A percentile compares a stretch with the other conserved stretches of the same genome.
These are phyloP conservation scores for Dendrobium officinale DNA, from an alignment of 106 monocot genomes.

Conservation along the genomic window DNA sequence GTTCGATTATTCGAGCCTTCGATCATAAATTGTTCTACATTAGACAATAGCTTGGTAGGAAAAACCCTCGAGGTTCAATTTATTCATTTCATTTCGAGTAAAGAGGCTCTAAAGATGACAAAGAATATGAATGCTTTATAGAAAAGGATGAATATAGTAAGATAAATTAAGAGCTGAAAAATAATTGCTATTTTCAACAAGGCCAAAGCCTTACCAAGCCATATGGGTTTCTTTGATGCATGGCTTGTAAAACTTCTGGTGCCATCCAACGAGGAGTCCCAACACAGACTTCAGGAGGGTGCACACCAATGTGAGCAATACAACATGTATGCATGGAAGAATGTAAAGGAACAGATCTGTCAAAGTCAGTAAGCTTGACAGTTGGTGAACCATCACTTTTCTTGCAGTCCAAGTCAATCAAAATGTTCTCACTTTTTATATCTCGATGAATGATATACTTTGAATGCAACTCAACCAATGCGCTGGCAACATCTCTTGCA, in stretches of 20 bases:
- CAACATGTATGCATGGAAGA: slow-evolving; percentile 76
- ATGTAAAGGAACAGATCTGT: slow-evolving; percentile 77
- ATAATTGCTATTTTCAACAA: background rate
- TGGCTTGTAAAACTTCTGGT: slow-evolving; percentile 76
- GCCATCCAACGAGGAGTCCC: slow-evolving; percentile 99
- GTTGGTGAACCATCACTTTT: slow-evolving; percentile 54
- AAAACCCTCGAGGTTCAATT: background rate
- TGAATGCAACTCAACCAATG: slow-evolving; percentile 77
- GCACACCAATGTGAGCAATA: slow-evolving; percentile 76
- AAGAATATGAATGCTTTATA: background rate
- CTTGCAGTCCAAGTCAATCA: slow-evolving; percentile 66
- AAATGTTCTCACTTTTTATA: slow-evolving; percentile 91
- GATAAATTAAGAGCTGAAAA: background rate
- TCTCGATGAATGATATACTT: slow-evolving; percentile 94
- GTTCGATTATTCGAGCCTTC: too few species aligned
- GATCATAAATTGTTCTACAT: too few species aligned
- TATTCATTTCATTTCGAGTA: background rate
- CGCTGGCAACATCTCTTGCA: slow-evolving; percentile 75
- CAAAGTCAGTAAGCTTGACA: slow-evolving; percentile 94
- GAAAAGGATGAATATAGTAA: background rate
- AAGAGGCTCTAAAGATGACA: background rate
- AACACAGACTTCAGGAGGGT: slow-evolving; percentile 83
- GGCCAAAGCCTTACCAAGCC: slow-evolving; percentile 51
- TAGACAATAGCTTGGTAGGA: background rate
- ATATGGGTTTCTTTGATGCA: slow-evolving; percentile 64